Conservation (phyloP, 2,329 filamentous ascomycete genomes). For the Penicillium brevicompactum region DNA sequence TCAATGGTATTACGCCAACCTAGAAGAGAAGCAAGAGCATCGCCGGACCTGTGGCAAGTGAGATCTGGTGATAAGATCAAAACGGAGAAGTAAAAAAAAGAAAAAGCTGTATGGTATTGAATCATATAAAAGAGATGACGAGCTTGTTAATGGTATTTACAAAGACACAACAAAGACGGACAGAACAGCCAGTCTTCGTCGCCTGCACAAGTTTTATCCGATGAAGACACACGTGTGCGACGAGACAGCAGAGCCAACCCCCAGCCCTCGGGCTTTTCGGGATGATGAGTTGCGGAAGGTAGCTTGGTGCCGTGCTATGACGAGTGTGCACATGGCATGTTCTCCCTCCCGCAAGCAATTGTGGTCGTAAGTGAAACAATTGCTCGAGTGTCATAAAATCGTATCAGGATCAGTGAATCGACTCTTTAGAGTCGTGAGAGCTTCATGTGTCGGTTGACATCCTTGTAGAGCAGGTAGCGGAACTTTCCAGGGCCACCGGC, state of each 20-base stretch:
- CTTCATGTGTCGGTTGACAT: conserved; percentile 31
- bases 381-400: background rate
- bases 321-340: background rate
- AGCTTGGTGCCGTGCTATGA: background rate
- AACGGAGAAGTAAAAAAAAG: background rate
- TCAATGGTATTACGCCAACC: too few species aligned
- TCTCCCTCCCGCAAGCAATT: background rate
- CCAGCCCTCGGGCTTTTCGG: background rate
- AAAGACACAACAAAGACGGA: background rate
- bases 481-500: conserved; percentile 29
- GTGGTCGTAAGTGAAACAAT: background rate
- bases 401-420: background rate
- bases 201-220: background rate
- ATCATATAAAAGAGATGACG: background rate
- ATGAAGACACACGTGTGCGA: background rate
- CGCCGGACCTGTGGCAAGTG: too few species aligned
- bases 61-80: background rate
- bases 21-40: too few species aligned
- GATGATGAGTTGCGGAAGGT: background rate
- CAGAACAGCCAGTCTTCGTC: background rate
- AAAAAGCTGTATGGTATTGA: background rate
- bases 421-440: conserved; percentile 13
- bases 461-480: conserved; percentile 29
- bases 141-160: background rate
- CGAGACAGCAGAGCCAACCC: background rate